Evolutionary conservation across 2,329 filamentous ascomycete species (phyloP), one percentile per base, ranked within the genome.

Genomic region (Dothistroma pini): DNA sequence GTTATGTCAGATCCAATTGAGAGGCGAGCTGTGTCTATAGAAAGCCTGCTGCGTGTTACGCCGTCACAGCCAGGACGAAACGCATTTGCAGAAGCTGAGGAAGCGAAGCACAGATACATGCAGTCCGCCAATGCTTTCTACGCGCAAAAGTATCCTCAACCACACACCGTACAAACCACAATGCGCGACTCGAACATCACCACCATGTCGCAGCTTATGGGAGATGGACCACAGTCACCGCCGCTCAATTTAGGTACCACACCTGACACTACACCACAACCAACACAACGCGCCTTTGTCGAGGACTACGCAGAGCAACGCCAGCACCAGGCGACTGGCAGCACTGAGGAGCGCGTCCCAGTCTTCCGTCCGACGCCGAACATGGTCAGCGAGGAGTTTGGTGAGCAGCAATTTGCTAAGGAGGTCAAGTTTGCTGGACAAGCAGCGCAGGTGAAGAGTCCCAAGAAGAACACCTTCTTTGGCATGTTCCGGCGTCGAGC

Each of bases 261-360:
- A 68, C 75, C 49, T 57, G 58, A 64, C 16, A 32, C 44, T 25
- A 64, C 64, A 8, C 64, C 65, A 2, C 34, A 70, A 44, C 72
- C 71, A 14, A 79, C 78, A 1, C 65, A 66, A 11, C 74, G 78
- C 58, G 76, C 69, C 14, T 67, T 70, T 44, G 75, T 80, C 31
- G 79, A 81, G 66, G 71, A 74, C 22, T 71, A 70, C 32, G 68
- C 66, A 1, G 78, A 80, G 67, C 62, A 70, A 32, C 56, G 58
- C 3, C 49, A 62, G 32, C 69, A 69, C 44, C 49, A 71, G 57
- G 54, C 72, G 64, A 63, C 63, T 70, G 55, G 74, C 69, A 66
- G 71, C 72, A 63, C 71, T 69, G 71, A 75, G 68, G 63, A 67
- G 52, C 68, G 66, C 54, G 67, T 63, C 12, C 66, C 71, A 2